Conservation (phyloP, 768 basidiomycete genomes). For the Leucocoprinus sp. region DNA sequence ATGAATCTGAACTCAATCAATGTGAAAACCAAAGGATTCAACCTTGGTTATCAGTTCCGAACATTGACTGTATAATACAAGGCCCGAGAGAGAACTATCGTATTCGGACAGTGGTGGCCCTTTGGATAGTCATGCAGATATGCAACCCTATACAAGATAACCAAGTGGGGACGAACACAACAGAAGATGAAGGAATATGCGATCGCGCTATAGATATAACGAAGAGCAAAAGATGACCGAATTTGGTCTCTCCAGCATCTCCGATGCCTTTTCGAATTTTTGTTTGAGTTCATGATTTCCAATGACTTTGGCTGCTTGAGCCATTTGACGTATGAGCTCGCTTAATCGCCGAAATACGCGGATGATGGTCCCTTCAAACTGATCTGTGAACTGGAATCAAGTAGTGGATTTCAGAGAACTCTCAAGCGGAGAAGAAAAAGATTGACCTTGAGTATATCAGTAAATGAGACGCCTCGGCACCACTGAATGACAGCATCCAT, state of each 20-base stretch:
- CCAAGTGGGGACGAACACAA: background rate
- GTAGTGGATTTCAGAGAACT: background rate
- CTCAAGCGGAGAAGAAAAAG: background rate
- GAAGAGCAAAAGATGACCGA: conserved; percentile 91
- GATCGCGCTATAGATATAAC: conserved; percentile 51
- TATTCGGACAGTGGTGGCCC: too few species aligned
- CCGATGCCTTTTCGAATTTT: conserved; percentile 86
- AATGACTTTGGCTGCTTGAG: conserved; percentile 90
- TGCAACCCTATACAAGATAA: conserved; percentile 3
- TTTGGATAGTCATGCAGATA: too few species aligned
- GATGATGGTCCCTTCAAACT: conserved; percentile 95
- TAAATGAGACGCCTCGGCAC: conserved; percentile 96
- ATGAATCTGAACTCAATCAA: too few species aligned
- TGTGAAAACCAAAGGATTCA: too few species aligned
- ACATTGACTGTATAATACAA: too few species aligned
- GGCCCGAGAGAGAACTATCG: too few species aligned
- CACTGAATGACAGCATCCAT: conserved; percentile 98
- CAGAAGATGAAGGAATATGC: background rate
- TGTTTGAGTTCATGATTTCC: conserved; percentile 90
- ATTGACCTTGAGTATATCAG: conserved; percentile 89
- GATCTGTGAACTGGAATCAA: conserved; percentile 73
- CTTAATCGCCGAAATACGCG: conserved; percentile 92
- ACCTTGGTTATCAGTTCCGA: too few species aligned
- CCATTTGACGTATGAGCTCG: conserved; percentile 95
- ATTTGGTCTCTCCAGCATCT: conserved; percentile 90